Percentiles rank a stretch among this genome's conserved stretches.
Evolutionary conservation across 139 green algal genomes (phyloP).

Genomic region (Pycnococcus provasolii): DNA sequence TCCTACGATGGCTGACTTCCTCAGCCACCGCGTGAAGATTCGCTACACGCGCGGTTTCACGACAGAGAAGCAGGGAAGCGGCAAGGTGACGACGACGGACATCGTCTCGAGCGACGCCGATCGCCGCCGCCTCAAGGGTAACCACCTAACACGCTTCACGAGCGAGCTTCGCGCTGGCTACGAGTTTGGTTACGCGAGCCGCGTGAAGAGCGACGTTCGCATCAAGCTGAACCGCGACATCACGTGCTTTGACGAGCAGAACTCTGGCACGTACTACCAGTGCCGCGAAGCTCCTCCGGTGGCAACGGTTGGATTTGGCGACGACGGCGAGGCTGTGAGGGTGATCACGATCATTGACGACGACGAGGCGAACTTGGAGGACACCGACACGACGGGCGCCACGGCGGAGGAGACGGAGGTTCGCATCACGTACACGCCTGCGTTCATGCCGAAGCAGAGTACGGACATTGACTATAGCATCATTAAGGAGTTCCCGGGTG

Average conservation of each 20-base stretch:
- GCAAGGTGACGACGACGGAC: slow-evolving; percentile 19
- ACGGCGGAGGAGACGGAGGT: slow-evolving; percentile 10
- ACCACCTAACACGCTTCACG: slow-evolving; percentile 19
- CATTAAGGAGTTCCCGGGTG: slow-evolving; percentile 28
- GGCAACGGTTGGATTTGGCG: slow-evolving; percentile 13
- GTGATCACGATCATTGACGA: slow-evolving; percentile 21
- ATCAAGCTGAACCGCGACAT: slow-evolving; percentile 23
- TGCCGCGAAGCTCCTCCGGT: not conserved
- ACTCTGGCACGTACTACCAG: not conserved
- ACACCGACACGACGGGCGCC: slow-evolving; percentile 5
- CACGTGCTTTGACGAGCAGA: slow-evolving; percentile 10
- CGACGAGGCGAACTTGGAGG: slow-evolving; percentile 19
- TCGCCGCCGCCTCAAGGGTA: slow-evolving; percentile 13
- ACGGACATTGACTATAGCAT: slow-evolving; percentile 23
- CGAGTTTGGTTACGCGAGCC: slow-evolving; percentile 20
- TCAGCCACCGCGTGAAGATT: slow-evolving; percentile 22
- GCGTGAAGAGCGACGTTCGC: slow-evolving; percentile 22
- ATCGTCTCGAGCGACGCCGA: slow-evolving; percentile 11
- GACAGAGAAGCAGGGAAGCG: slow-evolving; percentile 18
- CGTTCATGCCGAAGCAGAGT: slow-evolving; percentile 10
- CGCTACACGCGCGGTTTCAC: slow-evolving; percentile 24
- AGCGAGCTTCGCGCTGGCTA: slow-evolving; percentile 20
- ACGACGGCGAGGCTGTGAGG: slow-evolving; percentile 1
- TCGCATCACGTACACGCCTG: slow-evolving; percentile 8
- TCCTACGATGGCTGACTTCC: slow-evolving; percentile 17